Evolutionary conservation across 2,329 filamentous ascomycete genomes (phyloP).

Genomic region (Aspergillus aculeatus): DNA sequence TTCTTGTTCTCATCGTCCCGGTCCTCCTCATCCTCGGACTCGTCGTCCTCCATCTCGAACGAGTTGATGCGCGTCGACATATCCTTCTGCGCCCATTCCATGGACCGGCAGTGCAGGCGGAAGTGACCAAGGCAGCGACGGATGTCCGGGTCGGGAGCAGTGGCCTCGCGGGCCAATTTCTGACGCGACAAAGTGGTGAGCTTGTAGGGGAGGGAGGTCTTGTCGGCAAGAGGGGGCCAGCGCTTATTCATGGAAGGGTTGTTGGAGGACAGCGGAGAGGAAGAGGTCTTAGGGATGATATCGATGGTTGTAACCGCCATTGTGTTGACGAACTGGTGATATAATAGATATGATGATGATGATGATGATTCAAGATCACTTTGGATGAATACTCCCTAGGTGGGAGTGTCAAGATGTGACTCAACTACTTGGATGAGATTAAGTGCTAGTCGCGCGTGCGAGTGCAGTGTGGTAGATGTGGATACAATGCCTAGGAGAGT

Average conservation of each 20-base stretch:
- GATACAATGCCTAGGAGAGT: not conserved
- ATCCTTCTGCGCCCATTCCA: conserved; percentile 36
- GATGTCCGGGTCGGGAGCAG: conserved; percentile 35
- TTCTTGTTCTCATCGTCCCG: conserved; percentile 14
- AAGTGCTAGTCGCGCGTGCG: not conserved
- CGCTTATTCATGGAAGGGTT: conserved; percentile 32
- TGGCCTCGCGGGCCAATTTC: conserved; percentile 37
- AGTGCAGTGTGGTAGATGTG: not conserved
- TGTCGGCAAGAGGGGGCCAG: conserved; percentile 38
- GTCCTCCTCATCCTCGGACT: conserved; percentile 27
- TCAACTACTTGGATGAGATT: conserved; percentile 2
- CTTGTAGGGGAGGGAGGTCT: conserved; percentile 34
- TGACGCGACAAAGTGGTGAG: conserved; percentile 38
- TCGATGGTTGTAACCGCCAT: conserved; percentile 28
- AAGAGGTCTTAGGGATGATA: conserved; percentile 18
- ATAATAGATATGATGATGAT: not conserved
- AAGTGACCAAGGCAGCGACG: conserved; percentile 37
- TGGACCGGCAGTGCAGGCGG: conserved; percentile 33
- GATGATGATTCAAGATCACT: not conserved
- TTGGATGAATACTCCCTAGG: not conserved
- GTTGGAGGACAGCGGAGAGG: conserved; percentile 24
- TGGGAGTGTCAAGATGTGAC: not conserved
- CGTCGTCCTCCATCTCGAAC: conserved; percentile 36
- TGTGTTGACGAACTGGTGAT: not conserved
- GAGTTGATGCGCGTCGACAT: conserved; percentile 38